Percentiles rank a stretch among this genome's conserved stretches.
phyloP scores from a whole-genome alignment of 306 rosid genomes.

The Bauhinia variegata region DNA sequence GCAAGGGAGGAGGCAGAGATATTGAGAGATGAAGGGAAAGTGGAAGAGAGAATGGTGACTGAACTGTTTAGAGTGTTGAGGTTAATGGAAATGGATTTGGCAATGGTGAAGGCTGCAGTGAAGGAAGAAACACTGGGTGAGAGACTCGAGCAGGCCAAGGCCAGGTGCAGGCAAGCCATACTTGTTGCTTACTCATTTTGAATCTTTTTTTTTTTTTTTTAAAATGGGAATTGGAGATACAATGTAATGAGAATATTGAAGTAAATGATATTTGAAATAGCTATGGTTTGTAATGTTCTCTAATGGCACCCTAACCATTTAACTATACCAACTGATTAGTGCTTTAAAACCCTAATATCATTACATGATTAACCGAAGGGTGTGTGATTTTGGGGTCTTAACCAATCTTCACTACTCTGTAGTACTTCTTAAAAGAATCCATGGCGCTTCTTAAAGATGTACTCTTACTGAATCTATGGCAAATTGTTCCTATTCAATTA shows the following conservation, averaged over 20 bases:
- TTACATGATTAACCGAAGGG: too few relatives aligned
- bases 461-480: too few relatives aligned
- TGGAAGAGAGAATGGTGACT: constrained; percentile 86
- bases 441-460: too few relatives aligned
- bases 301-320: too few relatives aligned
- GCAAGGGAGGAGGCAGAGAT: constrained; percentile 87
- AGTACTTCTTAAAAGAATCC: too few relatives aligned
- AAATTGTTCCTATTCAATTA: too few relatives aligned
- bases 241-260: not conserved
- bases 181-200: constrained; percentile 87
- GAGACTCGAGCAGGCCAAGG: constrained; percentile 83
- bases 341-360: too few relatives aligned
- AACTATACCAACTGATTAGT: too few relatives aligned
- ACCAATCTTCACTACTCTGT: too few relatives aligned
- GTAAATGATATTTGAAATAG: too few relatives aligned
- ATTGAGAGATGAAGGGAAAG: constrained; percentile 77
- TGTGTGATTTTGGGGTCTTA: too few relatives aligned
- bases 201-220: constrained; percentile 11
- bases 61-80: constrained; percentile 83
- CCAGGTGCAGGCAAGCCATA: constrained; percentile 96
- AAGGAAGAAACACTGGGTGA: constrained; percentile 79
- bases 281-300: too few relatives aligned
- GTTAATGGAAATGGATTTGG: constrained; percentile 91
- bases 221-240: not conserved
- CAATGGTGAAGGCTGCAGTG: constrained; percentile 80